Evolutionary conservation across 139 green algal species (phyloP).

Genomic region (Auxenochlorella protothecoides): DNA sequence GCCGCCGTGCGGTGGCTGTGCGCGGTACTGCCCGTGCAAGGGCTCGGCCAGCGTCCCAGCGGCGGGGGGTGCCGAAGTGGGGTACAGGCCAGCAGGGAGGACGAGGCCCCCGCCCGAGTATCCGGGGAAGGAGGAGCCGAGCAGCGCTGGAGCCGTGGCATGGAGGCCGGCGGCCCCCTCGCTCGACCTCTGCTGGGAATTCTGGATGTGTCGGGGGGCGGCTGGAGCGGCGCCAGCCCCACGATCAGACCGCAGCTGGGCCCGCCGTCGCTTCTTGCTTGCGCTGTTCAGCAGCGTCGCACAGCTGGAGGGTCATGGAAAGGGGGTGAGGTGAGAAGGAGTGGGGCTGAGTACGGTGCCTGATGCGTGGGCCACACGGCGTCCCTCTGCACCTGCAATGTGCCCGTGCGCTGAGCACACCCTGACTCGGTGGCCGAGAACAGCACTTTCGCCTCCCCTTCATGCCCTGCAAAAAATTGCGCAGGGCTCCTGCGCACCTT

Average conservation of each 20-base stretch:
- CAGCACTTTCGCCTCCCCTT: not conserved
- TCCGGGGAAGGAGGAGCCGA: too few species aligned
- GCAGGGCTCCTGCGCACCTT: not conserved
- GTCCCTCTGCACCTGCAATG: not conserved
- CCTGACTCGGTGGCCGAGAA: not conserved
- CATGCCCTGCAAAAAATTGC: not conserved
- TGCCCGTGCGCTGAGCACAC: not conserved
- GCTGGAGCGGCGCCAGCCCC: too few species aligned
- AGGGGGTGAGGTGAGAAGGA: not conserved
- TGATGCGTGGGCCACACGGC: not conserved
- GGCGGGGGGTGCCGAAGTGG: too few species aligned
- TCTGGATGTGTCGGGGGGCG: too few species aligned
- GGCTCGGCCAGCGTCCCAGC: too few species aligned
- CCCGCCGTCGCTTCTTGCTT: not conserved
- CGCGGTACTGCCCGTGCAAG: too few species aligned
- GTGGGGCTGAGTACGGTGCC: not conserved
- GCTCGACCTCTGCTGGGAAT: too few species aligned
- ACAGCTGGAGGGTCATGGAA: not conserved
- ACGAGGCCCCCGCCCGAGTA: too few species aligned
- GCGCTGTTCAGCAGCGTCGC: constrained; percentile 6
- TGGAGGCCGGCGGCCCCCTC: too few species aligned
- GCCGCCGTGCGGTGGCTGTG: too few species aligned
- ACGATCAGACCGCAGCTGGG: not conserved
- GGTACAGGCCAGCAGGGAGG: too few species aligned
- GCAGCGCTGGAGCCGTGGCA: too few species aligned